These are phyloP conservation scores for Aspergillus indologenus DNA, from an alignment of 495 filamentous ascomycete genomes.

Conservation along the genomic window DNA sequence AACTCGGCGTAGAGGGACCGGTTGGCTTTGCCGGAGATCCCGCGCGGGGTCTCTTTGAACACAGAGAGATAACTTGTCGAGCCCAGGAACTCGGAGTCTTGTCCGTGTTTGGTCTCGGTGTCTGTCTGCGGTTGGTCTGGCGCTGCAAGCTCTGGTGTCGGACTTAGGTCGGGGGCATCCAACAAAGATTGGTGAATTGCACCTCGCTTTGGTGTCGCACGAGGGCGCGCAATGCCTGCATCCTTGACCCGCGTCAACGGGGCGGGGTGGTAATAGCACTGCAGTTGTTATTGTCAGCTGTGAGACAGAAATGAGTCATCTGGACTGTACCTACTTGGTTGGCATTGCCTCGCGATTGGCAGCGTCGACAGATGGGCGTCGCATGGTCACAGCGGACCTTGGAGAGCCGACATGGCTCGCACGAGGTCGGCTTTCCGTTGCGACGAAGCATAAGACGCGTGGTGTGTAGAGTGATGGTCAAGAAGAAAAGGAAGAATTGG, in stretches of 20 bases:
- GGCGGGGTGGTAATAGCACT: slow-evolving; percentile 28
- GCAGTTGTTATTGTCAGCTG: neutral
- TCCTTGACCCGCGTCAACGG: slow-evolving; percentile 21
- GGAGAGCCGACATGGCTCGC: slow-evolving; percentile 36
- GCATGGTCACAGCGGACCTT: slow-evolving; percentile 36
- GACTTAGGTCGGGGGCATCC: neutral
- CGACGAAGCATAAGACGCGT: slow-evolving; percentile 14
- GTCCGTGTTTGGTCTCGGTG: neutral
- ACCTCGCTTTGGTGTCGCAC: neutral
- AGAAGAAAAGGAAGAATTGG: neutral
- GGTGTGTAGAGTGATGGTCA: neutral
- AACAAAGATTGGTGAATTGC: neutral
- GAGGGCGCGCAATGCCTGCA: neutral
- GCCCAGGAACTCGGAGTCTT: slow-evolving; percentile 5
- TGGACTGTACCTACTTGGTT: neutral
- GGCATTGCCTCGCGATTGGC: slow-evolving; percentile 15
- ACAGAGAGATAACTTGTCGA: slow-evolving; percentile 19
- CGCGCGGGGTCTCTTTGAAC: slow-evolving; percentile 5
- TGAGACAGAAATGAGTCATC: neutral
- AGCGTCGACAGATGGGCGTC: slow-evolving; percentile 22
- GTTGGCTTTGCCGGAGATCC: neutral
- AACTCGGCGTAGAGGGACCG: slow-evolving; percentile 6
- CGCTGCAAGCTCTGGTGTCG: neutral
- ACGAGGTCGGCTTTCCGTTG: slow-evolving; percentile 34
- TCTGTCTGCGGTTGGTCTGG: neutral